Evolutionary conservation across 1,284 basidiomycete species (phyloP).

Genomic region (Vanrija sp.): DNA sequence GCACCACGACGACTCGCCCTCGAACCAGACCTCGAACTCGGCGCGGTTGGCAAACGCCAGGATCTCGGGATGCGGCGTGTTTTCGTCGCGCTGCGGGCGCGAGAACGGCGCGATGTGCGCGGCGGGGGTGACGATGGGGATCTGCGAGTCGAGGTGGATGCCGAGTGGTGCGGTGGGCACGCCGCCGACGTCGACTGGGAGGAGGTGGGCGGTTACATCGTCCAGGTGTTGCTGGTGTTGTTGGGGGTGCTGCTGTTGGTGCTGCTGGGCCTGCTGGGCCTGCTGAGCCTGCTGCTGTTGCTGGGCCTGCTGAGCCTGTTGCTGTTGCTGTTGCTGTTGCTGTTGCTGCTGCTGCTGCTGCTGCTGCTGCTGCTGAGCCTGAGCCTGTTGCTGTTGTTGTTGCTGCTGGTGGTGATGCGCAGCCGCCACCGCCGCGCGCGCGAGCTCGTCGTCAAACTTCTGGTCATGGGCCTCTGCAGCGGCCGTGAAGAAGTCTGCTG

Average conservation of each 20-base stretch:
- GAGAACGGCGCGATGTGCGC: constrained; percentile 31
- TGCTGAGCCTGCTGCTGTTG: not conserved
- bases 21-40: constrained; percentile 40
- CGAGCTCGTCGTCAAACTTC: constrained; percentile 20
- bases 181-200: not conserved
- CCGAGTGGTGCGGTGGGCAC: not conserved
- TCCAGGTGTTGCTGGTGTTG: not conserved
- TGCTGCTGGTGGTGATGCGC: constrained; percentile 6
- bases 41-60: constrained; percentile 25
- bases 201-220: not conserved
- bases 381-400: not conserved
- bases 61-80: constrained; percentile 34
- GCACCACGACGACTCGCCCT: constrained; percentile 44
- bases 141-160: not conserved
- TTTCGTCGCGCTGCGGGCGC: constrained; percentile 26
- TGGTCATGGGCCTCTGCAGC: constrained; percentile 3
- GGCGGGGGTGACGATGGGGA: not conserved
- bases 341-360: not conserved
- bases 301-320: not conserved
- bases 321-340: not conserved
- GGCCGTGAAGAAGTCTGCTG: constrained; percentile 13
- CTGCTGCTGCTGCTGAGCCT: not conserved
- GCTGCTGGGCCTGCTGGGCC: constrained; percentile 6
- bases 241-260: not conserved
- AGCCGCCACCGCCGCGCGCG: constrained; percentile 16